Conservation (phyloP, 176 grass and related monocot genomes). For the Oropetium thomaeum region DNA sequence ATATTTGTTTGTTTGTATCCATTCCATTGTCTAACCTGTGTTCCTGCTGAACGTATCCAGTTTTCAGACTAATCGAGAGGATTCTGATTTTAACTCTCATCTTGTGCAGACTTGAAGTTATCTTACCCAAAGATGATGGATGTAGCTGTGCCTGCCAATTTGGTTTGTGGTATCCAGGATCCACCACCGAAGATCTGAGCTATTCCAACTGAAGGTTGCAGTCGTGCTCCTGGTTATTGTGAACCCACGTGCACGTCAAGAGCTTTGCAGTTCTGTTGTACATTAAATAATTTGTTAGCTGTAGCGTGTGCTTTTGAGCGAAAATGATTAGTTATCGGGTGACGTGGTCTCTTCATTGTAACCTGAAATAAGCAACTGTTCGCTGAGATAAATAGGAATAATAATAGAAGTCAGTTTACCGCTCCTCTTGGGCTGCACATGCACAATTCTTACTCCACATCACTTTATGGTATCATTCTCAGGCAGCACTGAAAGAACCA, state of each 20-base stretch:
- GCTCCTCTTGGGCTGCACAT: background rate
- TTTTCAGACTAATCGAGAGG: background rate
- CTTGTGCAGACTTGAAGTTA: conserved; percentile 74
- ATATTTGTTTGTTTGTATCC: background rate
- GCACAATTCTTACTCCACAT: background rate
- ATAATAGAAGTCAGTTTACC: background rate
- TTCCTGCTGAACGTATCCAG: background rate
- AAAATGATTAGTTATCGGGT: conserved; percentile 11
- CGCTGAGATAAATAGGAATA: conserved; percentile 19
- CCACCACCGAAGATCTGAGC: conserved; percentile 45
- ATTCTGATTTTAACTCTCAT: conserved; percentile 35
- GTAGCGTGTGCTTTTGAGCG: conserved; percentile 2
- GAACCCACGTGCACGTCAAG: background rate
- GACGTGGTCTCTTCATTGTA: background rate
- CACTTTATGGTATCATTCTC: background rate
- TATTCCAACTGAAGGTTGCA: conserved; percentile 8
- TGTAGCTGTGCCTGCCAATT: conserved; percentile 74
- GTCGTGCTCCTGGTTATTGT: conserved; percentile 5
- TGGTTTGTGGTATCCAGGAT: conserved; percentile 87
- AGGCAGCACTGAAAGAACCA: background rate
- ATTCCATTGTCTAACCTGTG: background rate
- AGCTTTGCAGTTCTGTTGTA: conserved; percentile 21
- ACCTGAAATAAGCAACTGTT: background rate
- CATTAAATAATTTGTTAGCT: conserved; percentile 39
- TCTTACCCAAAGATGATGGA: conserved; percentile 94